Evolutionary conservation across 2,329 filamentous ascomycete species (phyloP), one percentile per base, ranked within the genome.

Genomic region (Epichloe typhina): DNA sequence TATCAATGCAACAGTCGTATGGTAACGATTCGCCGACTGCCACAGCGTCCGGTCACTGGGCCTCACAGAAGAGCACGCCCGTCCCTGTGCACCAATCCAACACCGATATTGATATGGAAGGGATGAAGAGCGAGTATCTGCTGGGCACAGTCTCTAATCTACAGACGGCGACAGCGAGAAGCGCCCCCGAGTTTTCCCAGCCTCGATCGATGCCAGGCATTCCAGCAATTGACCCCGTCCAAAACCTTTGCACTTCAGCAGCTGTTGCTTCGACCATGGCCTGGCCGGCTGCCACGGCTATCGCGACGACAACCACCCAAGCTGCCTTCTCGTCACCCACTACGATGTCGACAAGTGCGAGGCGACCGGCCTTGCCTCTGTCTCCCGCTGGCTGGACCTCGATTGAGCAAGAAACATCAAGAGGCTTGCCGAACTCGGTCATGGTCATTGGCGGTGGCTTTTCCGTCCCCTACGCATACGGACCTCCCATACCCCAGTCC

Each of bases 291-390:
- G 61, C 58, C 46, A 66, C 72, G 8, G 64, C 64, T 5, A 70
- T 71, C 63, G 58, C 66, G 3, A 73, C 72, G 3, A 73, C 73
- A 12, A 64, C 69, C n/a, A 66, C 72, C 7, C 70, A 71, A 43
- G 75, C 72, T 59, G 65, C 63, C 23, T 75, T 70, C 55, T 76
- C 74, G 3, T 72, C 73, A 3, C 68, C 57, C 9, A 57, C 71
- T 17, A 17, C 41, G 21, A 19, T 50, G 11, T 23, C 44, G 15
- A 26, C 39, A 8, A 9, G 21, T 39, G 21, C 38, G 9, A 43
- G 46, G n/a, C 31, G 46, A 21, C 70, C 72, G 6, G 70, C 72
- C 13, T 64, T 61, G 43, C 58, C 64, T 23, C n/a, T 53, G 1
- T 44, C 41, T 13, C 31, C 58, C 17, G 53, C 58, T 1, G 62